Evolutionary conservation across 2,329 filamentous ascomycete genomes (phyloP).

Genomic region (Diaporthe caulivora): DNA sequence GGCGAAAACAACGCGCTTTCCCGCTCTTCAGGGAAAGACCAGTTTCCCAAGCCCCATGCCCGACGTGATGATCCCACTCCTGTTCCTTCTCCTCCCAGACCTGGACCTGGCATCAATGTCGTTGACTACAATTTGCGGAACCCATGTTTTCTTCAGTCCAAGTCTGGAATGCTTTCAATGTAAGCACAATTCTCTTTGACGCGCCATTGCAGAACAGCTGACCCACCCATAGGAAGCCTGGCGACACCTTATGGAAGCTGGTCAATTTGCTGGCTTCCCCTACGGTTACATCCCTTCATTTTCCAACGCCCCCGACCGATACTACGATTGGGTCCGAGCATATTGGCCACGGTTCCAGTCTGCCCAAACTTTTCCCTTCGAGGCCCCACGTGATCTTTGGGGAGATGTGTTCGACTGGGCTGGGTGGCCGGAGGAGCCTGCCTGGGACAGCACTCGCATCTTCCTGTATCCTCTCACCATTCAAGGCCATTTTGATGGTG

Average conservation of each 20-base stretch:
- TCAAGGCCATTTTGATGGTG: constrained; percentile 11
- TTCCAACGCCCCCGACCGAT: neutral
- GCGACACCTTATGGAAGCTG: constrained; percentile 1
- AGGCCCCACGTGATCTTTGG: neutral
- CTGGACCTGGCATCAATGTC: neutral
- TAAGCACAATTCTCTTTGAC: neutral
- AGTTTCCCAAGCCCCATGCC: neutral
- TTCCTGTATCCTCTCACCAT: constrained; percentile 8
- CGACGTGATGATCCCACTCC: neutral
- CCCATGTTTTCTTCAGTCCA: neutral
- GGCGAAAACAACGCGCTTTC: neutral
- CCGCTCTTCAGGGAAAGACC: neutral
- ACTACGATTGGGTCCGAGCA: neutral
- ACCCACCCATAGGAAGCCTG: neutral
- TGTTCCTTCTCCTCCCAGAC: neutral
- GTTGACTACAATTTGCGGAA: constrained; percentile 5
- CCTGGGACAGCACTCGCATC: neutral
- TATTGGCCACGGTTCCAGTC: constrained; percentile 9
- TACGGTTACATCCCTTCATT: neutral
- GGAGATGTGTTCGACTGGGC: neutral
- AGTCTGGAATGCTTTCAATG: constrained; percentile 4
- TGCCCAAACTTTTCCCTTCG: neutral
- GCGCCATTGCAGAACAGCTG: neutral
- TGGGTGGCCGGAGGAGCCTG: neutral
- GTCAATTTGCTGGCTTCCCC: neutral